Evolutionary conservation across 371 early-diverging fungal species (phyloP).

Genomic region (Mucor indicus): DNA sequence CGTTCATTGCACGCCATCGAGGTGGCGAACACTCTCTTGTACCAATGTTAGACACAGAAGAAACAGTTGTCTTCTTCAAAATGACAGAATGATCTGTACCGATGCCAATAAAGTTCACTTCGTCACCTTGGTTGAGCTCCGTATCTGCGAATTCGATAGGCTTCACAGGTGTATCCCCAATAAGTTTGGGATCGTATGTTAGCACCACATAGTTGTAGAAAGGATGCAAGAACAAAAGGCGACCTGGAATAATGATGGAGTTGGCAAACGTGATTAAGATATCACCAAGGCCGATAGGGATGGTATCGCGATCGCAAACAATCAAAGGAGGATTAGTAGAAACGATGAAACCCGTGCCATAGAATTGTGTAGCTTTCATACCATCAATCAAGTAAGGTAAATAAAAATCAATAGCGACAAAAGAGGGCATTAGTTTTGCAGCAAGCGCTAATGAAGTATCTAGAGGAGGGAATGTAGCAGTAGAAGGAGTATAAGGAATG

Average conservation of each 20-base stretch:
- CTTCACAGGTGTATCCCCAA: conserved; percentile 75
- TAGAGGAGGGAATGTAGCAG: conserved; percentile 60
- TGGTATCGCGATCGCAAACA: conserved; percentile 77
- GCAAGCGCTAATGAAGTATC: conserved; percentile 62
- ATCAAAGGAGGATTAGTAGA: conserved; percentile 72
- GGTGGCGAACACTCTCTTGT: conserved; percentile 65
- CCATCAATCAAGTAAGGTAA: conserved; percentile 72
- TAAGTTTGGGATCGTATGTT: conserved; percentile 65
- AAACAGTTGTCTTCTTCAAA: conserved; percentile 61
- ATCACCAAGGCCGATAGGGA: conserved; percentile 76
- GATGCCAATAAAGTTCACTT: conserved; percentile 61
- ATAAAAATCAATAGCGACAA: conserved; percentile 72
- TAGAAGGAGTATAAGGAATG: conserved; percentile 51
- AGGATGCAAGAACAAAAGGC: conserved; percentile 74
- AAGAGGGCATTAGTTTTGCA: conserved; percentile 62
- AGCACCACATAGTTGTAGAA: conserved; percentile 82
- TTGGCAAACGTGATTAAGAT: conserved; percentile 79
- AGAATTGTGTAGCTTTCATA: conserved; percentile 57
- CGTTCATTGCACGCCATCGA: conserved; percentile 72
- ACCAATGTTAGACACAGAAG: conserved; percentile 59
- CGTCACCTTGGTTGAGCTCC: conserved; percentile 64
- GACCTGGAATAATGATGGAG: conserved; percentile 72
- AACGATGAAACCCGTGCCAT: conserved; percentile 80
- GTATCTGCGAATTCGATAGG: conserved; percentile 50
- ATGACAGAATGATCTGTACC: conserved; percentile 54